These are phyloP conservation scores for Euryodendron excelsum DNA, from an alignment of 148 eudicot species.

Conservation along the genomic window DNA sequence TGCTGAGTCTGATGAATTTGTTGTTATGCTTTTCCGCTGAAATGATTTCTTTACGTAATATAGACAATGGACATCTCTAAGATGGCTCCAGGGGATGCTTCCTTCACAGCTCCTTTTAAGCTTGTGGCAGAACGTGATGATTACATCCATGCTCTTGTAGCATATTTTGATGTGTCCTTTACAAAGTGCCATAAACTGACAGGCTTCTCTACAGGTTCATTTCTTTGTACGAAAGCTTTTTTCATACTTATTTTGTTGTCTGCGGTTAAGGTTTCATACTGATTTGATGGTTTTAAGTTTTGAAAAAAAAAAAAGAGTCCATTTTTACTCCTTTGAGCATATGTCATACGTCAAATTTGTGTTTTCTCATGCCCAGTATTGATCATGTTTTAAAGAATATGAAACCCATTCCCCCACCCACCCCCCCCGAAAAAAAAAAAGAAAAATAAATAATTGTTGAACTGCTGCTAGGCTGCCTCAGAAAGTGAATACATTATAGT, in stretches of 20 bases:
- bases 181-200: slow-evolving; percentile 79
- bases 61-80: slow-evolving; percentile 98
- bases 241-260: too few relatives aligned
- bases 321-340: not conserved
- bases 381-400: too few relatives aligned
- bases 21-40: not conserved
- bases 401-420: too few relatives aligned
- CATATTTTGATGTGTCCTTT: slow-evolving; percentile 93
- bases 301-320: not conserved
- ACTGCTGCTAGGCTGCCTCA: too few relatives aligned
- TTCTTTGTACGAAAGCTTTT: not conserved
- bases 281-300: not conserved
- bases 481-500: too few relatives aligned
- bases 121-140: slow-evolving; percentile 91
- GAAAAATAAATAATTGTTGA: too few relatives aligned
- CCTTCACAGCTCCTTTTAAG: slow-evolving; percentile 90
- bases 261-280: not conserved
- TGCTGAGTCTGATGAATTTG: not conserved
- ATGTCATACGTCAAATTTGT: too few relatives aligned
- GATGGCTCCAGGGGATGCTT: slow-evolving; percentile 90
- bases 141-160: slow-evolving; percentile 95
- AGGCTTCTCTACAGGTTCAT: slow-evolving; percentile 93
- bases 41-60: not conserved
- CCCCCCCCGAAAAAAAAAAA: too few relatives aligned
- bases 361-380: too few relatives aligned